Conservation (phyloP, 805 yeast species). For the Vanderwaltozyma verrucispora region DNA sequence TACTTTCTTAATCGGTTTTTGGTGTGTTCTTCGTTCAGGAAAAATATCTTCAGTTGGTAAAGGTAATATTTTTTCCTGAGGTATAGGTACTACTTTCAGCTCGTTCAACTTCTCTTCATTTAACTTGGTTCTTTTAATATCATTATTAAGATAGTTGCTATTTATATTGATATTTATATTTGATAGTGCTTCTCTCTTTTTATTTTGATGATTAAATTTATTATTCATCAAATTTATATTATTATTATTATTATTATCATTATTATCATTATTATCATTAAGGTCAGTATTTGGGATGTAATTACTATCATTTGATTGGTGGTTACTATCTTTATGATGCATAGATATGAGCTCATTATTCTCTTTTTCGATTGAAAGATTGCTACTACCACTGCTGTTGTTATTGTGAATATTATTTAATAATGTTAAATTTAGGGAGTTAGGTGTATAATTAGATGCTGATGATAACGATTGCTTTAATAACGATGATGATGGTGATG, state of each 20-base stretch:
- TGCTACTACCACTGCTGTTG: too few relatives aligned
- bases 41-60: background rate
- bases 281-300: too few relatives aligned
- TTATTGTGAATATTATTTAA: too few relatives aligned
- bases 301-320: too few relatives aligned
- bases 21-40: background rate
- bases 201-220: background rate
- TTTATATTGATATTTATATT: conserved; percentile 17
- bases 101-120: background rate
- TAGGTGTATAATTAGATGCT: background rate
- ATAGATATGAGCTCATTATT: background rate
- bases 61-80: too few relatives aligned
- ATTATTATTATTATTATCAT: background rate
- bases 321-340: too few relatives aligned
- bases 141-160: background rate
- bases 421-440: too few relatives aligned
- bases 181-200: conserved; percentile 22
- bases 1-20: conserved; percentile 5
- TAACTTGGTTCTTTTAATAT: background rate
- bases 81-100: background rate
- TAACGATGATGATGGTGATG: background rate
- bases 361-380: background rate
- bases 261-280: too few relatives aligned
- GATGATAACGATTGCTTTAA: too few relatives aligned
- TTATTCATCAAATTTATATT: background rate